Conservation (phyloP, 192 early-diverging fungal species). For the Coemansia furcata region DNA sequence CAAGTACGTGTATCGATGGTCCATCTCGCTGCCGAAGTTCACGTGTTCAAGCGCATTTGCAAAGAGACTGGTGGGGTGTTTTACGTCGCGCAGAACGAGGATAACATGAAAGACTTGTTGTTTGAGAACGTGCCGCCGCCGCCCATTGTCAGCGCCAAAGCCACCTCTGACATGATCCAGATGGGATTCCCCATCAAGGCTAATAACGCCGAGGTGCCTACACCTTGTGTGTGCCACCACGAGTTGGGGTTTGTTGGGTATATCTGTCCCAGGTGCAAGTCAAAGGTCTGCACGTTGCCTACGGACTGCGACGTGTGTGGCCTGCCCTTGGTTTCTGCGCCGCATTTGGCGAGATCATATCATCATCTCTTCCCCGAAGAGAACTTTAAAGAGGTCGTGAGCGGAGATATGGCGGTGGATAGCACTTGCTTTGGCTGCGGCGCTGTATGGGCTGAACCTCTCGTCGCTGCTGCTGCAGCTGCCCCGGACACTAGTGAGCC, state of each 20-base stretch:
- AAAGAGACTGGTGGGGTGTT: conserved; percentile 79
- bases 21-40: conserved; percentile 87
- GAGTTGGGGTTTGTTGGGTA: conserved; percentile 71
- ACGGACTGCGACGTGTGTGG: conserved; percentile 91
- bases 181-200: conserved; percentile 88
- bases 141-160: conserved; percentile 55
- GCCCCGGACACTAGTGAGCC: neutral
- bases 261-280: conserved; percentile 79
- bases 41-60: conserved; percentile 72
- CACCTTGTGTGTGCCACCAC: conserved; percentile 80
- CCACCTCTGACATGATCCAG: conserved; percentile 66
- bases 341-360: conserved; percentile 88
- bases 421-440: conserved; percentile 47
- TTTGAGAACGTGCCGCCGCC: conserved; percentile 90
- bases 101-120: conserved; percentile 77
- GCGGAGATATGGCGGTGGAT: conserved; percentile 16
- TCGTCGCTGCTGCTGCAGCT: conserved; percentile 10
- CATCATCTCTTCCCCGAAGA: conserved; percentile 92
- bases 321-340: conserved; percentile 83
- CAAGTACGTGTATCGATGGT: conserved; percentile 84
- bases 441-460: conserved; percentile 14
- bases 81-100: conserved; percentile 79
- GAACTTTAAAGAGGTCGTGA: conserved; percentile 68
- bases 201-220: conserved; percentile 13
- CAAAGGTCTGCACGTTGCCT: conserved; percentile 84